Evolutionary conservation across 352 stramenopile species (phyloP), one percentile per base, ranked within the genome.

Genomic region (Phytophthora litchii): DNA sequence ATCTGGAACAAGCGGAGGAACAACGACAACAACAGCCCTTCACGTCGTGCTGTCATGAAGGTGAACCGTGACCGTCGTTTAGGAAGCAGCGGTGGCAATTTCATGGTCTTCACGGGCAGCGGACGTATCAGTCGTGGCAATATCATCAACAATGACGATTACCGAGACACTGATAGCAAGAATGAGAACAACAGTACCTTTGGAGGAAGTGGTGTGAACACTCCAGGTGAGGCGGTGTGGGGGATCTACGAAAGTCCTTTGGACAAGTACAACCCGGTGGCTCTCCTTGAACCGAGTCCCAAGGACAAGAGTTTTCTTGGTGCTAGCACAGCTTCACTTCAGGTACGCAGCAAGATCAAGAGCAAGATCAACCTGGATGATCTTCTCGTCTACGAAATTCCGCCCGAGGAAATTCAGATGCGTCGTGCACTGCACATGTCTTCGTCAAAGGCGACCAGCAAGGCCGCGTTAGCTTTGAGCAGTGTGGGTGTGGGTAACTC

Each of bases 351-450:
- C 29, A 79, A 73, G 31, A 63, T 74, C 23, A 80, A 81, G 27
- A 78, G 69, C 25, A 80, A 80, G 29, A 74, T 78, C 32, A 60
- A 82, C 20, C 42, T 89, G 17, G 82, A 92, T 25, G 82, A 92
- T 35, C 56, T 92, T 14, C 70, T 92, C 6, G 82, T 89, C 47
- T 92, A 78, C 44, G 82, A 92, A 57, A 92, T 92, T 25, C 80
- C 82, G 7, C 65, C 82, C 7, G 80, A 89, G 44, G 82, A 92
- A 46, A 75, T 92, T 34, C 50, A 64, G 31, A 78, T 89, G 63
- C 70, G 71, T 8, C 67, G 72, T 5, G 60, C 64, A 7, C 46
- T 87, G 46, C 60, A 55, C 49, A 60, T 59, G 54, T 66, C 58
- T 10, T 55, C 44, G 7, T 63, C 47, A 8, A 74, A 77, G 50